phyloP scores from a whole-genome alignment of 179 eudicot genomes.

The Actinidia polygama region DNA sequence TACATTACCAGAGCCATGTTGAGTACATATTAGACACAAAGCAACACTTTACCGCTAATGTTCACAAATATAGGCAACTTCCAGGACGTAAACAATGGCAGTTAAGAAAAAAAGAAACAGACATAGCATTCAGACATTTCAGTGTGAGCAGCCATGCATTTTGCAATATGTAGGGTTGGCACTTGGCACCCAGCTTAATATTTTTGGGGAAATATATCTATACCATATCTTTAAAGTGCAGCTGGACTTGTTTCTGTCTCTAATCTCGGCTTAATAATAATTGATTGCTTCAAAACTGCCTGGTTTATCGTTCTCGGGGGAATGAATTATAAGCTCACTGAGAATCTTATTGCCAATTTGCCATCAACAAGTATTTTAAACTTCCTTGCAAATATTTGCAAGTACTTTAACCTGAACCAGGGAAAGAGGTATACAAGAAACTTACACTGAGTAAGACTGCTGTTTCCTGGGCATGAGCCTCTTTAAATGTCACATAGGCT shows the following conservation, averaged over 20 bases:
- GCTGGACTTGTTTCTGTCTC: no score
- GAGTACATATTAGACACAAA: not conserved
- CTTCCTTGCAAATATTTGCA: no score
- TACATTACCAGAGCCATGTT: not conserved
- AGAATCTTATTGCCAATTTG: not conserved
- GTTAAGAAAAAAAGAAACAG: not conserved
- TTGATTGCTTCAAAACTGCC: no score
- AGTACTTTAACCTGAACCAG: not conserved
- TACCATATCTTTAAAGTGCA: no score
- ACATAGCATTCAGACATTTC: not conserved
- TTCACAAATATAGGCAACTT: no score
- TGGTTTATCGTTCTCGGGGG: not conserved
- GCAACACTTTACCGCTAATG: not conserved
- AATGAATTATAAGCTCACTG: not conserved
- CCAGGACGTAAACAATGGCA: no score
- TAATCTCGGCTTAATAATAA: no score
- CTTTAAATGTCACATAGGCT: conserved; percentile 75
- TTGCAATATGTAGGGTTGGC: not conserved
- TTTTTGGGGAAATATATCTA: not conserved
- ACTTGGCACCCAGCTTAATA: not conserved
- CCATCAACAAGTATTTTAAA: not conserved
- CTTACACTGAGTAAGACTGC: conserved; percentile 37
- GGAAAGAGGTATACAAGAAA: not conserved
- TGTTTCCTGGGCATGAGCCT: conserved; percentile 71
- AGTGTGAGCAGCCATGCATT: not conserved